These are phyloP conservation scores for Cryptosporidium viatorum DNA, from an alignment of 169 alveolate species.

Conservation along the genomic window DNA sequence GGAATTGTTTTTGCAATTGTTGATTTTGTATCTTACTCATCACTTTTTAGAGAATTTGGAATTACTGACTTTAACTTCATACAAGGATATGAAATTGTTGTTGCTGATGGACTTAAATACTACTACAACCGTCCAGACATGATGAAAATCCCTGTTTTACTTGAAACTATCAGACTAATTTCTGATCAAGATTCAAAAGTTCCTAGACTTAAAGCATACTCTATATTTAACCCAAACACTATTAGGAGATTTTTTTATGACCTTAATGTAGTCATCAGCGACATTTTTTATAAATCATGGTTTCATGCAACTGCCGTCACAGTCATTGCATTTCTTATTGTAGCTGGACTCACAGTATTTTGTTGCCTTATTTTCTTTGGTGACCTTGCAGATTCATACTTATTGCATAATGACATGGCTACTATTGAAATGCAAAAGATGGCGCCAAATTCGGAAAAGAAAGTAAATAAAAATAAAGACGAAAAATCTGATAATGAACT, in stretches of 20 bases:
- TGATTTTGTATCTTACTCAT: conserved; percentile 49
- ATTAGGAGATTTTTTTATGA: conserved; percentile 54
- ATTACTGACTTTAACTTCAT: conserved; percentile 34
- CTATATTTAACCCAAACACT: conserved; percentile 44
- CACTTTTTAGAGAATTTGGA: conserved; percentile 70
- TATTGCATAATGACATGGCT: conserved; percentile 15
- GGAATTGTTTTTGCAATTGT: conserved; percentile 57
- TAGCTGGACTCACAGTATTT: conserved; percentile 52
- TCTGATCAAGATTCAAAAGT: conserved; percentile 25
- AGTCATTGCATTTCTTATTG: not conserved
- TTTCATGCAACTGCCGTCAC: conserved; percentile 42
- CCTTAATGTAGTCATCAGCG: conserved; percentile 31
- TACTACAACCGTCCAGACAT: conserved; percentile 35
- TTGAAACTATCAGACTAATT: conserved; percentile 25
- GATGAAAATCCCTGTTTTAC: conserved; percentile 17
- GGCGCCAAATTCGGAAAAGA: conserved; percentile 32
- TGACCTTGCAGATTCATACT: conserved; percentile 62
- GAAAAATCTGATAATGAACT: not conserved
- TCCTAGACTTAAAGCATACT: conserved; percentile 53
- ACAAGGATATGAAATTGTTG: conserved; percentile 60
- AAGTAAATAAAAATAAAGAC: not conserved
- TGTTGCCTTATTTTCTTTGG: conserved; percentile 56
- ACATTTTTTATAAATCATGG: conserved; percentile 63
- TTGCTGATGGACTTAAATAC: conserved; percentile 56
- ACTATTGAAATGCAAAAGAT: conserved; percentile 22